Base-by-base conservation (phyloP, 75 land plant species). In the Selaginella tamariscina region DNA sequence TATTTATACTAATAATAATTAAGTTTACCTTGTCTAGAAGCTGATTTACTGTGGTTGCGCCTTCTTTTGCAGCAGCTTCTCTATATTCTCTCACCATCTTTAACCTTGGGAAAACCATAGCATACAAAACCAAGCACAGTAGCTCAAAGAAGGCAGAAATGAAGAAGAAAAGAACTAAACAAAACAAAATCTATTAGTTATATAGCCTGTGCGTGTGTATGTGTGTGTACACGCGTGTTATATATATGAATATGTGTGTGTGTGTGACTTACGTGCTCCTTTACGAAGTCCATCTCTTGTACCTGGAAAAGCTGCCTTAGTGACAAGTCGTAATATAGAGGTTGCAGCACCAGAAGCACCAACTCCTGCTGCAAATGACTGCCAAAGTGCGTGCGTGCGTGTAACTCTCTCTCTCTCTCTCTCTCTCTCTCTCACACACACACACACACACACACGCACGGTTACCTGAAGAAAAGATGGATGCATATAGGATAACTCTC, bases 311-410 rank as follows among this genome's bases (percentile, higher is more conserved):
- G 8, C 8, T 59, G 62, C 62, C 62, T 59, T 59, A 8, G 62
- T 59, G 5, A 59, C 26, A 23, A 59, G 27, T 8, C 62, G 5
- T n/a, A 59, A 27, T 9, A 5, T n/a, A 23, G 62, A 59, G 21
- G 62, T 59, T 5, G 62, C 62, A 59, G 26, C 62, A 59, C 62
- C 62, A 59, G 62, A 59, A 59, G 62, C 62, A 59, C 24, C 23
- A 21, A n/a, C 26, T 23, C 62, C 62, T 9, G 62, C 62, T 9
- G 26, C 5, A 27, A 59, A 59, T 23, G 62, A 21, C 62, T 59
- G 26, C 62, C 15, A 39, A 39, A 39, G 49, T 39, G 11, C 15
- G 11, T 5, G 49, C n/a, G n/a, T n/a, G n/a, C n/a, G n/a, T n/a
- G n/a, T n/a, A n/a, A n/a, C n/a, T n/a, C n/a, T n/a, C n/a, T n/a